Base-by-base conservation (phyloP, 1,284 basidiomycete species). In the Pyrrhoderma noxium region DNA sequence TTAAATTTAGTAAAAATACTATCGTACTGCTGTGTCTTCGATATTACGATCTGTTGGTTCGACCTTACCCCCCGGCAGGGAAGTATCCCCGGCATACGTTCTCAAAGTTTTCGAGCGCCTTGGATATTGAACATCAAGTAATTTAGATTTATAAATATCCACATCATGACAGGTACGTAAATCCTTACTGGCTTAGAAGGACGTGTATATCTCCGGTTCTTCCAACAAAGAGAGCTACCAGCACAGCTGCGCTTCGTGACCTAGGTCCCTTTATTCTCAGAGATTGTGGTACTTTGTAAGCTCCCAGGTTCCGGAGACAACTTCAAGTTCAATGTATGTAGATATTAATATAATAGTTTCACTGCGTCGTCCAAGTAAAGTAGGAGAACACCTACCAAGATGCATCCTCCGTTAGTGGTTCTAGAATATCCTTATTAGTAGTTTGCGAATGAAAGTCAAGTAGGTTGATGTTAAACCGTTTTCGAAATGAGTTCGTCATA, bases 61-160 rank as follows among this genome's bases (percentile, higher is more conserved):
- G 16, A 82, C 74, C 61, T 83, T 89, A 0, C 90, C 89, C 3
- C 90, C 90, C 0, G 89, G 89, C 3, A 93, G 66, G 1, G 87
- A 84, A 0, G 90, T 93, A 64, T 93, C 89, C 0, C 87, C 85
- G 0, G 89, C 86, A 59, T 86, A 93, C 3, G 82, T 76, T 39
- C 81, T 71, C 60, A 93, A 67, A 1, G 76, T 77, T 0, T 82
- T 72, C 1, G 89, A 80, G 1, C 90, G 81, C 55, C 89, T 91
- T 51, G 13, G 41, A 37, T 37, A n/a, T n/a, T 18, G 16, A 35
- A 5, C 23, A 18, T 41, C n/a, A 50, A n/a, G n/a, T n/a, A 9
- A 16, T 2, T 19, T 18, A 23, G 18, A 23, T 9, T 27, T 13
- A 37, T 18, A 8, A n/a, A 16, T 8, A 14, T 23, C 3, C 21